These are phyloP conservation scores for Stenocarpella maydis DNA, from an alignment of 2,329 filamentous ascomycete genomes.

Conservation along the genomic window DNA sequence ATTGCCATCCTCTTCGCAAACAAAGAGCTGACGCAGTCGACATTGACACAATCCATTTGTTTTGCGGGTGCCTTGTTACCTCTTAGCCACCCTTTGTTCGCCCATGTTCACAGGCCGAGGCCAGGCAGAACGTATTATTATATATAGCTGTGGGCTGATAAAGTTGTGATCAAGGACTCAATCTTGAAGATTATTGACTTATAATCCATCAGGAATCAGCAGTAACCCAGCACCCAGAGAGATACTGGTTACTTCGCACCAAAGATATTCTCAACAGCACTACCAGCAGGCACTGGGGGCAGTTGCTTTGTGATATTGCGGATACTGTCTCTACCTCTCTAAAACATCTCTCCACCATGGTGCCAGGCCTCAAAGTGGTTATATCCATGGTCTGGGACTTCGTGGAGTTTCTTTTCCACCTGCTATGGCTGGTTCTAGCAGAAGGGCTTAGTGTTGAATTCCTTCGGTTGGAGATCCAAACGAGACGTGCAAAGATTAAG, in stretches of 20 bases:
- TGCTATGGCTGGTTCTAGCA: conserved; percentile 3
- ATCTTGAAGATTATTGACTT: too few relatives aligned
- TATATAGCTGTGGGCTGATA: not conserved
- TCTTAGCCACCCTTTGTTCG: not conserved
- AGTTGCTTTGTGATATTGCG: not conserved
- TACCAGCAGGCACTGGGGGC: too few relatives aligned
- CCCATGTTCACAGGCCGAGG: not conserved
- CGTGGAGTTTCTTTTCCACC: not conserved
- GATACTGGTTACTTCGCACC: not conserved
- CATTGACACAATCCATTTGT: not conserved
- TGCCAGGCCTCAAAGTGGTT: not conserved
- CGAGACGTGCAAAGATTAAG: not conserved
- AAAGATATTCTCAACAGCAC: not conserved
- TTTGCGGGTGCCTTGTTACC: not conserved
- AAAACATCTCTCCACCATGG: not conserved
- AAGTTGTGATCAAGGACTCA: not conserved
- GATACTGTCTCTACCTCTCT: not conserved
- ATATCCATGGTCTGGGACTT: not conserved
- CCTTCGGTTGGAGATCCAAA: not conserved
- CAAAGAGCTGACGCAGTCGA: not conserved
- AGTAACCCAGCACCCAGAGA: not conserved
- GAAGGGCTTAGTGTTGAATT: not conserved
- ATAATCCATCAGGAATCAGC: not conserved
- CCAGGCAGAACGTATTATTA: too few relatives aligned
- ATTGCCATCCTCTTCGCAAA: not conserved